A percentile compares a stretch with the other conserved stretches of the same genome.
Conservation (phyloP, 1,139 yeast species). For the Cylindricascospora bacillispora region DNA sequence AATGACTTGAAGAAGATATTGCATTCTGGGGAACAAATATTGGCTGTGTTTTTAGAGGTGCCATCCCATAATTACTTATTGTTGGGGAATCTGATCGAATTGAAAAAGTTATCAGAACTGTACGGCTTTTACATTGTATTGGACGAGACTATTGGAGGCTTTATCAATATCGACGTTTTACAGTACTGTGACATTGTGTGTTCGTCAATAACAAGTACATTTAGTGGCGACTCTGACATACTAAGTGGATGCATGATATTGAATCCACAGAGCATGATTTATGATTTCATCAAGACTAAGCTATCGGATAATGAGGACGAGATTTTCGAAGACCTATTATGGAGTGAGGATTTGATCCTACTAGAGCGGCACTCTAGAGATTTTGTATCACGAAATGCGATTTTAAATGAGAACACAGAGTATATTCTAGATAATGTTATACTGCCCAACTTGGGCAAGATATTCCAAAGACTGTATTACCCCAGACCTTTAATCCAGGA, state of each 20-base stretch:
- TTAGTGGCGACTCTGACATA: conserved; percentile 89
- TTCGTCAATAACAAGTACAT: conserved; percentile 87
- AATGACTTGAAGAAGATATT: conserved; percentile 50
- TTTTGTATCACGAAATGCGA: conserved; percentile 54
- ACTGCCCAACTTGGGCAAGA: conserved; percentile 29
- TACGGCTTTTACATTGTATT: conserved; percentile 68
- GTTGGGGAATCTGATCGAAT: conserved; percentile 61
- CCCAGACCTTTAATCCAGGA: conserved; percentile 39
- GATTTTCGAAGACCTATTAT: conserved; percentile 65
- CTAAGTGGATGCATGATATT: conserved; percentile 86
- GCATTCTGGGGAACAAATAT: conserved; percentile 46
- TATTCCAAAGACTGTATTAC: conserved; percentile 55
- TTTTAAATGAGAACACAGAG: conserved; percentile 56
- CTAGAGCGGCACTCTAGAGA: conserved; percentile 90
- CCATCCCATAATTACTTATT: conserved; percentile 86
- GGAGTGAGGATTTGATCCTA: conserved; percentile 92
- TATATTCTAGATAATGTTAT: conserved; percentile 36
- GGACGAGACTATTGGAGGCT: conserved; percentile 91
- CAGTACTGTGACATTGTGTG: conserved; percentile 79
- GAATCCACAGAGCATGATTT: conserved; percentile 51
- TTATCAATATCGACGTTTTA: conserved; percentile 68
- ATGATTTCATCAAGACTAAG: conserved; percentile 19
- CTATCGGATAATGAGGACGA: conserved; percentile 21
- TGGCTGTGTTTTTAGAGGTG: conserved; percentile 76
- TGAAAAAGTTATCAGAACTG: conserved; percentile 53